These are phyloP conservation scores for Solanum ossicruentum DNA, from an alignment of 257 asterid genomes.

Conservation along the genomic window DNA sequence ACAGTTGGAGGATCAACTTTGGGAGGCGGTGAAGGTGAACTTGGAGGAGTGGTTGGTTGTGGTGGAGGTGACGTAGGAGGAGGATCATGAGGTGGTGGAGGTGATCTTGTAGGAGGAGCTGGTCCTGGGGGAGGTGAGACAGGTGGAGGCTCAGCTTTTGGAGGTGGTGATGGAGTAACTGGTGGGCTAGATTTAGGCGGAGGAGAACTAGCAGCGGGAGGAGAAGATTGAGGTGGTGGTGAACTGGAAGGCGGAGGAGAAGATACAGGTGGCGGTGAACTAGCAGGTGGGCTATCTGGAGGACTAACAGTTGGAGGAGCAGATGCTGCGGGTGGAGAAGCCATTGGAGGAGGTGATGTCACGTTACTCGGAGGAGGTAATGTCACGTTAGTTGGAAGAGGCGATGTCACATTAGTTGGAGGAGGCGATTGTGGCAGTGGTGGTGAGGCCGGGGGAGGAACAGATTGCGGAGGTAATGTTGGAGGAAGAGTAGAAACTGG, in stretches of 20 bases:
- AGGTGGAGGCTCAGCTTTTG: neutral
- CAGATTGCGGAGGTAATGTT: neutral
- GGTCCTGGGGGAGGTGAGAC: conserved; percentile 16
- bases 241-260: conserved; percentile 1
- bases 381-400: neutral
- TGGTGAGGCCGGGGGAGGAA: neutral
- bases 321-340: conserved; percentile 11
- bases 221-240: conserved; percentile 2
- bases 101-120: conserved; percentile 17
- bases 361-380: neutral
- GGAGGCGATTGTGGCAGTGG: neutral
- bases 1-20: conserved; percentile 10
- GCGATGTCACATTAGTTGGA: neutral
- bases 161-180: neutral
- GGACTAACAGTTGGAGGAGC: conserved; percentile 5
- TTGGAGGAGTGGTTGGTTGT: neutral
- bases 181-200: conserved; percentile 10
- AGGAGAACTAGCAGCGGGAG: conserved; percentile 1
- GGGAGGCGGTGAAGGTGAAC: conserved; percentile 16
- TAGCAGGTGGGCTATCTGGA: neutral
- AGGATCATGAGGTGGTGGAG: conserved; percentile 11
- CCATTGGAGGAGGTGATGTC: conserved; percentile 9
- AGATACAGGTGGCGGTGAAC: conserved; percentile 1
- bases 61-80: conserved; percentile 20
- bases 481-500: neutral